phyloP scores from a whole-genome alignment of 495 filamentous ascomycete species.

The Jackrogersella minutella region DNA sequence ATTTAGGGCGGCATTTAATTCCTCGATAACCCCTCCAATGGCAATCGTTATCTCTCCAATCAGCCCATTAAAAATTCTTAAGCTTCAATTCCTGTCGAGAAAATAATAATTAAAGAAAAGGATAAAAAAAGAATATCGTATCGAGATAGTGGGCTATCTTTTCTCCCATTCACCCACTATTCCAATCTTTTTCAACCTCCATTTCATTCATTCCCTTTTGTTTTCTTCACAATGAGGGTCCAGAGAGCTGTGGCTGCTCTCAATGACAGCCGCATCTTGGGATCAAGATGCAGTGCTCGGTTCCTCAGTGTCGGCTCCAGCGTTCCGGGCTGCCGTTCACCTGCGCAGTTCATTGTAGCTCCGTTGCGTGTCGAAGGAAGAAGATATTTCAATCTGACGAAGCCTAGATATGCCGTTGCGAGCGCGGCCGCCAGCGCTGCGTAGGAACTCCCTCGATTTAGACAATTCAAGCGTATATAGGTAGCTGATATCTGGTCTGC shows the following conservation, averaged over 20 bases:
- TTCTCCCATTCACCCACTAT: conserved; percentile 25
- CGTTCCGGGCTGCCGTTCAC: conserved; percentile 18
- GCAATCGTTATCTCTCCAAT: conserved; percentile 34
- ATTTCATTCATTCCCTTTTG: conserved; percentile 30
- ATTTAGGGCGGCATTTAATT: conserved; percentile 19
- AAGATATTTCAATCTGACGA: conserved; percentile 44
- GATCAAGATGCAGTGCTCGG: conserved; percentile 44
- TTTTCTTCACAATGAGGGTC: conserved; percentile 51
- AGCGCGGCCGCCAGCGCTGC: conserved; percentile 33
- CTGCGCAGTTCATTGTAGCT: conserved; percentile 39
- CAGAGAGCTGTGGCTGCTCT: conserved; percentile 54
- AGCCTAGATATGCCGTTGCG: conserved; percentile 39
- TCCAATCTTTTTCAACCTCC: conserved; percentile 34
- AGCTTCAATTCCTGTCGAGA: conserved; percentile 4
- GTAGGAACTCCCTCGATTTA: conserved; percentile 23
- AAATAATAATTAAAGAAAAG: conserved; percentile 8
- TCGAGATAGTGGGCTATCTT: conserved; percentile 18
- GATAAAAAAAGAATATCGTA: conserved; percentile 5
- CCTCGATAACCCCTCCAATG: too few relatives aligned
- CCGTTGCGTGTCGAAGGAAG: conserved; percentile 42
- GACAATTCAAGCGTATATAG: neutral
- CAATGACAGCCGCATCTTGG: conserved; percentile 48
- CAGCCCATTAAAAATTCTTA: conserved; percentile 50
- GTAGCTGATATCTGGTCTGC: neutral
- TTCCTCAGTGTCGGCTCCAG: conserved; percentile 43